Evolutionary conservation across 1,284 basidiomycete genomes (phyloP).

Genomic region (Pseudozyma pruni): DNA sequence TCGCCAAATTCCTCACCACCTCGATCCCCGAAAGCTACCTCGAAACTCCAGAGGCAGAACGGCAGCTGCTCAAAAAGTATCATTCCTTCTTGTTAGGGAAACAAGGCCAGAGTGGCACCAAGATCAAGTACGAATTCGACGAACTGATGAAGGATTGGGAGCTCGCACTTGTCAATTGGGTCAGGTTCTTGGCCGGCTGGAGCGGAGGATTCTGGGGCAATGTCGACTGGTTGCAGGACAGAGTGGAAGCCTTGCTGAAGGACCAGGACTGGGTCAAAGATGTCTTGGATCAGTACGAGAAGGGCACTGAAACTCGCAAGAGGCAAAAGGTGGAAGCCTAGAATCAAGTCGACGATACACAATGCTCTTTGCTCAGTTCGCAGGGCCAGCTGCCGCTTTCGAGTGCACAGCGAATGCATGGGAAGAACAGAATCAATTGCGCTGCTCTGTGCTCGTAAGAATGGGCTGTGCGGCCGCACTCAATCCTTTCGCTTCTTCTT

Average conservation of each 20-base stretch:
- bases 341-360: not conserved
- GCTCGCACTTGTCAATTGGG: conserved; percentile 47
- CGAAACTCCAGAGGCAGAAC: conserved; percentile 5
- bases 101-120: conserved; percentile 10
- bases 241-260: conserved; percentile 27
- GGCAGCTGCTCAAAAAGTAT: conserved; percentile 24
- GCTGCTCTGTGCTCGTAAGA: not conserved
- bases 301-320: not conserved
- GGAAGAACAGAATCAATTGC: not conserved
- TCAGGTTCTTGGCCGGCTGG: conserved; percentile 52
- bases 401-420: too few relatives aligned
- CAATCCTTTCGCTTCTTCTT: conserved; percentile 61
- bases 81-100: conserved; percentile 4
- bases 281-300: conserved; percentile 8
- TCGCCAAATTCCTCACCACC: conserved; percentile 51
- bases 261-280: conserved; percentile 23
- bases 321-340: not conserved
- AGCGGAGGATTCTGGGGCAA: conserved; percentile 51
- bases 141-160: conserved; percentile 37
- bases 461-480: not conserved
- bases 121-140: conserved; percentile 18
- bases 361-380: too few relatives aligned
- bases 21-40: conserved; percentile 15
- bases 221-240: conserved; percentile 36
- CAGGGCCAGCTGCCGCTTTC: too few relatives aligned